These are phyloP conservation scores for Haematococcus lacustris DNA, from an alignment of 139 green algal genomes.

Conservation along the genomic window DNA sequence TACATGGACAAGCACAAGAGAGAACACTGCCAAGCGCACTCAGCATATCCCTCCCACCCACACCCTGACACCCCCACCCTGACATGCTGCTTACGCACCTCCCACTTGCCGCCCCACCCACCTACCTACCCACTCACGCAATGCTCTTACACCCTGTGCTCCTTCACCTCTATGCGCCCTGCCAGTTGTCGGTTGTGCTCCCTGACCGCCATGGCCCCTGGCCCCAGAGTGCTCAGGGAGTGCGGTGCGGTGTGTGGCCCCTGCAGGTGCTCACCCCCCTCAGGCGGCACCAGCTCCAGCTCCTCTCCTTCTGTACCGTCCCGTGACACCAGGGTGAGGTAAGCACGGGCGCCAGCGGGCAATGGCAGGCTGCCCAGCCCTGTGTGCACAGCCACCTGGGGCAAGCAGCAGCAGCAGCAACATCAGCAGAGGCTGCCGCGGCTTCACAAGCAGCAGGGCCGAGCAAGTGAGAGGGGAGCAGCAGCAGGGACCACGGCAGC, in stretches of 20 bases:
- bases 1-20: no score
- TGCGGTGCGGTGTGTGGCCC: not conserved
- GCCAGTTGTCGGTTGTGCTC: not conserved
- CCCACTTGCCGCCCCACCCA: no score
- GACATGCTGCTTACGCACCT: no score
- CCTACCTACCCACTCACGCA: no score
- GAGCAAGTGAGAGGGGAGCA: not conserved
- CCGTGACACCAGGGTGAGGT: not conserved
- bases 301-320: not conserved
- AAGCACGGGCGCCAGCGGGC: not conserved
- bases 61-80: no score
- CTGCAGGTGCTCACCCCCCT: not conserved
- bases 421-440: not conserved
- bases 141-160: no score
- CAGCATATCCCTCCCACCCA: no score
- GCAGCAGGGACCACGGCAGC: not conserved
- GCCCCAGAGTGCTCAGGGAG: not conserved
- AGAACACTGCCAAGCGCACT: no score
- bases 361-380: no score
- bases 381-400: no score
- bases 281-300: not conserved
- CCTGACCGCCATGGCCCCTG: not conserved
- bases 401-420: no score
- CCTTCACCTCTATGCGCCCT: no score
- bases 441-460: not conserved